A percentile compares a stretch with the other conserved stretches of the same genome.
Conservation (phyloP, 805 yeast species). For the Candida pini region DNA sequence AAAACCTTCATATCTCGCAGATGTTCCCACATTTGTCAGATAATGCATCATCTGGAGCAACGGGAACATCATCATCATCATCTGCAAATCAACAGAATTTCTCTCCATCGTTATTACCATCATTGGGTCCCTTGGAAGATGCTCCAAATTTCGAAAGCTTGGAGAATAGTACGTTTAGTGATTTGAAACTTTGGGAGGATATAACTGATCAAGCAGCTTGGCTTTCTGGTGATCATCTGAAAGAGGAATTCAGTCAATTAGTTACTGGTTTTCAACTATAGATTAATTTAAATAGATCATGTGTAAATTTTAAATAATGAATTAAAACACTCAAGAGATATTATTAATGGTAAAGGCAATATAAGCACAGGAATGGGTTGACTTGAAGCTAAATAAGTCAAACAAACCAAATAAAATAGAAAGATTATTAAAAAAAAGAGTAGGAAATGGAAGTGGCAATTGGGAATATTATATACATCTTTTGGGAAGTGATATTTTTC, state of each 20-base stretch:
- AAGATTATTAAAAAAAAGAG: background rate
- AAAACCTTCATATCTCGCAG: background rate
- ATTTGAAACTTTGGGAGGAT: constrained; percentile 66
- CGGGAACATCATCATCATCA: background rate
- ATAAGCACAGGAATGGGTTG: no score
- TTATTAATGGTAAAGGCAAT: no score
- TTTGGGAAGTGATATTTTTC: no score
- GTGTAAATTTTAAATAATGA: no score
- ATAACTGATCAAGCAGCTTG: constrained; percentile 74
- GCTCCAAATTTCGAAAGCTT: constrained; percentile 30
- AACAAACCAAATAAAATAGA: background rate
- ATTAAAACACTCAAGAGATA: no score
- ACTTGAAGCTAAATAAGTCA: no score
- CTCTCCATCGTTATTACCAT: constrained; percentile 26
- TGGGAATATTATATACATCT: no score
- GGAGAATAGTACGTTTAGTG: constrained; percentile 32
- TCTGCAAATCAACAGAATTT: constrained; percentile 10
- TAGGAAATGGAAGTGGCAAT: no score
- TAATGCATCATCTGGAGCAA: background rate
- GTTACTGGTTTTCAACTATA: no score
- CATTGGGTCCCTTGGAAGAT: constrained; percentile 30
- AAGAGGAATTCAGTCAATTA: constrained; percentile 29
- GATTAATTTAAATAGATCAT: no score
- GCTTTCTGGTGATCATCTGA: constrained; percentile 45
- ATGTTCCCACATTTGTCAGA: background rate